These are phyloP conservation scores for Byssochlamys sp. DNA, from an alignment of 2,329 filamentous ascomycete genomes.

Conservation along the genomic window DNA sequence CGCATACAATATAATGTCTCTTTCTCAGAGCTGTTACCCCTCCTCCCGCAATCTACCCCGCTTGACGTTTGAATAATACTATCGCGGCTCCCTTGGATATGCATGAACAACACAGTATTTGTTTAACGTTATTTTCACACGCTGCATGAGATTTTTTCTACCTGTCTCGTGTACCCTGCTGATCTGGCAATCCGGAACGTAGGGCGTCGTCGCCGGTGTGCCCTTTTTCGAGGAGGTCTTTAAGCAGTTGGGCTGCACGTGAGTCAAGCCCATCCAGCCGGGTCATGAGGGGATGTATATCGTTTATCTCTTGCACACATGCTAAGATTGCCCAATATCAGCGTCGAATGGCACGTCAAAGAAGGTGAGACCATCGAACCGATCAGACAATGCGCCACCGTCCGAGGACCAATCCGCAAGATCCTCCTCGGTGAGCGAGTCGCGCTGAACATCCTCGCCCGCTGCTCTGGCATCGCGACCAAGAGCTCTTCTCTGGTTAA, in stretches of 20 bases:
- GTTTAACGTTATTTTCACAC: background rate
- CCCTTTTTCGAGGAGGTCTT: conserved; percentile 97
- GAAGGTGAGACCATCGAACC: conserved; percentile 64
- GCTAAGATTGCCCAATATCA: conserved; percentile 13
- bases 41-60: background rate
- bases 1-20: background rate
- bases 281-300: background rate
- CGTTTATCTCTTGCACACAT: background rate
- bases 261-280: conserved; percentile 21
- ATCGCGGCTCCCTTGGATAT: background rate
- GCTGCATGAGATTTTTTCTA: background rate
- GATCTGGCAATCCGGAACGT: conserved; percentile 3
- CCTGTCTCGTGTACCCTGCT: background rate
- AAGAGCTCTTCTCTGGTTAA: conserved; percentile 41
- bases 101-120: background rate
- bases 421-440: conserved; percentile 88
- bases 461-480: conserved; percentile 84
- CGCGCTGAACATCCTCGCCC: conserved; percentile 77
- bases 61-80: background rate
- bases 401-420: conserved; percentile 70
- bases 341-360: conserved; percentile 73
- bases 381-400: conserved; percentile 64
- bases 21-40: background rate
- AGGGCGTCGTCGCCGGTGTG: conserved; percentile 77
- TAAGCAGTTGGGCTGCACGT: conserved; percentile 71